Conservation (phyloP, 371 early-diverging fungal genomes). For the Lichtheimia hyalospora region DNA sequence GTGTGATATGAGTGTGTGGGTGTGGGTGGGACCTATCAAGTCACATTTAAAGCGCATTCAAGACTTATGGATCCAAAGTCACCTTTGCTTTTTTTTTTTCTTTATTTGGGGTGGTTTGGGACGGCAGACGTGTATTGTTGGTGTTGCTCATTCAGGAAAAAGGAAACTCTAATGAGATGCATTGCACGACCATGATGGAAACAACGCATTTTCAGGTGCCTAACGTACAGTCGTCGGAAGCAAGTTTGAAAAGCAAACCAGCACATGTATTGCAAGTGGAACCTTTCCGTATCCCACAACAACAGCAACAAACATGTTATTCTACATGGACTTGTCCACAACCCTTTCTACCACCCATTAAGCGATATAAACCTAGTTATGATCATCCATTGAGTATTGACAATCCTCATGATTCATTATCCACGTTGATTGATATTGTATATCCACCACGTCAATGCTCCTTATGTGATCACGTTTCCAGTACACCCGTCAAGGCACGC, state of each 20-base stretch:
- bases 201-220: not conserved
- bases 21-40: too few relatives aligned
- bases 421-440: slow-evolving; percentile 17
- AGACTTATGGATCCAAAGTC: not conserved
- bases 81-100: slow-evolving; percentile 10
- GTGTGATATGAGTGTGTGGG: too few relatives aligned
- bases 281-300: not conserved
- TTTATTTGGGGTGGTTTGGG: slow-evolving; percentile 3
- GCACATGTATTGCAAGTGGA: not conserved
- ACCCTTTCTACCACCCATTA: not conserved
- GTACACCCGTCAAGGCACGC: not conserved
- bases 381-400: slow-evolving; percentile 9
- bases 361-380: not conserved
- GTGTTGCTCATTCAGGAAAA: too few relatives aligned
- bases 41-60: too few relatives aligned
- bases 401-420: slow-evolving; percentile 14
- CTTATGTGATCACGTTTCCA: slow-evolving; percentile 10
- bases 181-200: not conserved
- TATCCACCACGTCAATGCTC: slow-evolving; percentile 21
- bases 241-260: too few relatives aligned
- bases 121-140: not conserved
- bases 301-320: not conserved
- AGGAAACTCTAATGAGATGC: not conserved
- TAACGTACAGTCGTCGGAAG: not conserved
- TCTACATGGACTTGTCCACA: not conserved